Base-by-base conservation (phyloP, 768 basidiomycete genomes). In the Termitomyces sp. region DNA sequence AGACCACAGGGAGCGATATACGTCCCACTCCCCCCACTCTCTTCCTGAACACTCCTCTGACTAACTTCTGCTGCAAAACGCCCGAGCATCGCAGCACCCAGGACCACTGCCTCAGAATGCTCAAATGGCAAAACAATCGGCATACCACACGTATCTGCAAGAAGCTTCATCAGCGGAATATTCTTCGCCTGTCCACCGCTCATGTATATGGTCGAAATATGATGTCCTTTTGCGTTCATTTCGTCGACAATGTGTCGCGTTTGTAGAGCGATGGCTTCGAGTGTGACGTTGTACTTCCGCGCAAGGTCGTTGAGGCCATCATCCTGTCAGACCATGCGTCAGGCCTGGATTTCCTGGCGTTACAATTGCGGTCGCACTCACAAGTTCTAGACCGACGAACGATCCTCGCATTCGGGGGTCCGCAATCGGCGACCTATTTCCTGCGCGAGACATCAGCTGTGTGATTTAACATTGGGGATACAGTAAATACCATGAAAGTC, bases 371-470 rank as follows among this genome's bases (percentile, higher is more conserved):
- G 20, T 22, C 16, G 11, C 4, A 69, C 78, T 39, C 67, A 86
- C 89, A 55, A 98, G 84, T 49, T 88, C 81, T 48, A 98, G 82
- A 33, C 97, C 97, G 56, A 87, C 80, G 58, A 98, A 87, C 52
- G 93, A 89, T 20, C 97, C 97, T 39, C 90, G 81, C 96, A 98
- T 97, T 55, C 82, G 85, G n/a, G 92, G 81, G 70, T 99, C 97
- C 2, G 96, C 96, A 47, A 98, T 86, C 1, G 97, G 97, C 1
- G 95, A 98, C 60, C 97, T 82, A 72, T 99, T 99, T 41, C 96
- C 95, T 95, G 72, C 24, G 47, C 20, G 49, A 39, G 20, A 30
- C 36, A 31, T 39, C 8, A 60, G 39, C 55, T 20, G 18, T 15
- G 22, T 57, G 39, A 50, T 18, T 24, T 34, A 16, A 27, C 15